Evolutionary conservation across 331 rosid species (phyloP).

Genomic region (Erythrophleum ivorense): DNA sequence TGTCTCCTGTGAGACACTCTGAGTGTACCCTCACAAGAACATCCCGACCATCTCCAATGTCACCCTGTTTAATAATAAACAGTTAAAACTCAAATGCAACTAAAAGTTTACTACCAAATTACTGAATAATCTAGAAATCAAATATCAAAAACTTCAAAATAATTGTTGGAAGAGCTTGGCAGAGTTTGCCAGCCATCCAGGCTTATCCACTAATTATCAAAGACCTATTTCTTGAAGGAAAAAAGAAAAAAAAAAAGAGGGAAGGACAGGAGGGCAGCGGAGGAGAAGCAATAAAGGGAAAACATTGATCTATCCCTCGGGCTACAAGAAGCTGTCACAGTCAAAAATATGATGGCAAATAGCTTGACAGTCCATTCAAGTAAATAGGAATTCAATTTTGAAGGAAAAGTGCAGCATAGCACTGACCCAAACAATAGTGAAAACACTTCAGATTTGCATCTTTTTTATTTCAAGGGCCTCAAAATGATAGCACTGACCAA

Average conservation of each 20-base stretch:
- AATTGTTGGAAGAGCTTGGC: not conserved
- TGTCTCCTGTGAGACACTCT: conserved; percentile 95
- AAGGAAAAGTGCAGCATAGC: not conserved
- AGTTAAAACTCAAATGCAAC: conserved; percentile 5
- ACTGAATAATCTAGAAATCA: conserved; percentile 9
- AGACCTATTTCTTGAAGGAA: not conserved
- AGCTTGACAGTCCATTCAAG: not conserved
- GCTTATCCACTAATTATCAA: not conserved
- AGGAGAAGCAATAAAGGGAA: not conserved
- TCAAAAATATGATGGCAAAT: too few species aligned
- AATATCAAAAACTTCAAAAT: conserved; percentile 9
- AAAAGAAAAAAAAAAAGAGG: not conserved
- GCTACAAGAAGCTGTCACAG: not conserved
- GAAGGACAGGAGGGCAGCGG: not conserved
- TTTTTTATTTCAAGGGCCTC: not conserved
- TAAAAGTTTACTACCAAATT: not conserved
- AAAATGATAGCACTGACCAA: not conserved
- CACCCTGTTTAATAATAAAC: conserved; percentile 65
- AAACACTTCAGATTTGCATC: not conserved
- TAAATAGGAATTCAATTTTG: not conserved
- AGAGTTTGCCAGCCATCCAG: conserved; percentile 16
- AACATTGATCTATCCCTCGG: conserved; percentile 15
- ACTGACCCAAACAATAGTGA: not conserved
- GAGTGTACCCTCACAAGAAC: conserved; percentile 96
- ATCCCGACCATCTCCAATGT: conserved; percentile 82